Evolutionary conservation across 257 asterid genomes (phyloP), one percentile per base, ranked within the genome.

Genomic region (Nemophila menziesii): DNA sequence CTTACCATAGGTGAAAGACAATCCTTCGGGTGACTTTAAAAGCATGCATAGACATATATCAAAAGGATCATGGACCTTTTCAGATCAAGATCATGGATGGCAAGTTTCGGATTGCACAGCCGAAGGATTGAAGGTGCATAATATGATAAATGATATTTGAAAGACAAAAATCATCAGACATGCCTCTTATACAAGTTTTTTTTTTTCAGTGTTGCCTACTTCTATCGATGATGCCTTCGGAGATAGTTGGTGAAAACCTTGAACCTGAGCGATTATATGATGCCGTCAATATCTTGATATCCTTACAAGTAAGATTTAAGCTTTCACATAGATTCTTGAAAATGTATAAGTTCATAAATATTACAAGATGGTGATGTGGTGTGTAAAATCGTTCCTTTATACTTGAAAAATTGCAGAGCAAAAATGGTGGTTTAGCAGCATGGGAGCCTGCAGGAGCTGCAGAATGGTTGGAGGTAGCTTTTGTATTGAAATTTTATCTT

Each of bases 401-500:
- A 26, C 10, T 4, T 26, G 33, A 26, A 26, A 26, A 26, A 4
- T 26, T 22, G 44, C 77, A 85, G 92, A 75, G 95, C 56, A 71
- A 85, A 58, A 80, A 85, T 47, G 95, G 95, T 0, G 95, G 95
- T 1, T 67, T 85, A 39, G 58, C 87, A 40, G 85, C 84, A 16
- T 85, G 95, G 95, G 95, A 85, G 60, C 95, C 95, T 5, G 92
- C 87, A 43, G 81, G 87, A 43, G 64, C 92, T 48, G 62, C 86
- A 0, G 62, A 65, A 2, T 85, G 90, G 90, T 41, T 85, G 48
- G 95, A 85, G 95, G 93, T 84, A 46, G 19, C 8, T 22, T 39
- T 27, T 15, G 2, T 1, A 18, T 20, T 4, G 14, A 0, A 0
- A 2, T 22, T 13, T 29, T 7, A 29, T 29, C 12, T 29, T 29